Evolutionary conservation across 129 eudicot genomes (phyloP), one percentile per base, ranked within the genome.

Genomic region (Helianthus tuberosus): DNA sequence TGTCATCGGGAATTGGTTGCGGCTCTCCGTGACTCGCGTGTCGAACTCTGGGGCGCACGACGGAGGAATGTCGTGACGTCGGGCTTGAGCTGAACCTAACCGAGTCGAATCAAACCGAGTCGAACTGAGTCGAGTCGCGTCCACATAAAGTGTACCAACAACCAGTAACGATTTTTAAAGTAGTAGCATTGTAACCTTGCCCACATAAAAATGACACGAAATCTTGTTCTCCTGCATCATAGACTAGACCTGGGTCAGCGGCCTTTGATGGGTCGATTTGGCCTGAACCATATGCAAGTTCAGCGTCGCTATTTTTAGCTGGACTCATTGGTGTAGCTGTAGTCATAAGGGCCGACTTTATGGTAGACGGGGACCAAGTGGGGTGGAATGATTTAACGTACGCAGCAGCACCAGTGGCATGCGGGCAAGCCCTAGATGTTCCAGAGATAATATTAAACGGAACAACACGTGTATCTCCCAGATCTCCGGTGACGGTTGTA

Each of bases 341-440:
- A 8, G 95, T 88, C 91, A 88, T 83, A 11, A 88, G 82, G 60
- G 95, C 91, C 0, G 91, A 88, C 71, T 85, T 85, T 35, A 88
- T 82, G 9, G 89, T 88, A 6, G 89, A 80, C 20, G 93, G 93
- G 13, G 89, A 84, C 93, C 89, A 85, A 0, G 76, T 48, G 0
- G 89, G 88, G 78, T 88, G 75, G 66, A 79, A 82, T 5, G 90
- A 80, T 81, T 88, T 88, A 47, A 88, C 81, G 38, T 85, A 85
- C 16, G 90, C 90, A 2, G 88, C 95, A 13, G 84, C 87, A 0
- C 80, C 95, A 8, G 83, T 25, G 12, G 80, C 89, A 25, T 88
- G 95, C 6, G 91, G 95, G 66, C 95, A 88, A 23, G 91, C 68
- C 95, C 86, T 86, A 12, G 91, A 88, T 12, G 90, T 88, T 7